These are phyloP conservation scores for Pseudonitzschia multiseries DNA, from an alignment of 108 stramenopile species.

Conservation along the genomic window DNA sequence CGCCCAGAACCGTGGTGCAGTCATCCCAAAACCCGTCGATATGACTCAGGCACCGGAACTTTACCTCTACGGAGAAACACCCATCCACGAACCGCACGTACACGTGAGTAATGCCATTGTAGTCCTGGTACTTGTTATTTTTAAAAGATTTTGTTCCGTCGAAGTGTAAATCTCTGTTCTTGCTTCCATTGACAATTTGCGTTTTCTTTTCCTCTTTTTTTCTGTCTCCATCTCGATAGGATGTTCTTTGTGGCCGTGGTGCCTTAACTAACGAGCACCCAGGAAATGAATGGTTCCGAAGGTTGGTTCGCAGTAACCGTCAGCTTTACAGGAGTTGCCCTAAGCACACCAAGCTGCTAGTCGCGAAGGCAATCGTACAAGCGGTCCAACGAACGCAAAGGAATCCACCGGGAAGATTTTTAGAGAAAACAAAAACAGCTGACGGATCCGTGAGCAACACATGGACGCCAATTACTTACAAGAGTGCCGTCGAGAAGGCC, in stretches of 20 bases:
- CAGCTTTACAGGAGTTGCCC: constrained; percentile 50
- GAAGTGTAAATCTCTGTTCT: not conserved
- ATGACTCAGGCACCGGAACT: constrained; percentile 5
- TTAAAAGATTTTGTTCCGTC: not conserved
- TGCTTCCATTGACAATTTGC: not conserved
- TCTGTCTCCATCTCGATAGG: constrained; percentile 12
- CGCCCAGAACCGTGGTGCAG: not conserved
- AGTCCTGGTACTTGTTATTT: not conserved
- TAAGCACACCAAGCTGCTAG: constrained; percentile 62
- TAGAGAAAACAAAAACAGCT: constrained; percentile 32
- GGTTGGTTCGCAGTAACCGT: constrained; percentile 49
- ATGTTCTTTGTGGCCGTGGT: constrained; percentile 69
- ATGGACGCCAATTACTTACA: constrained; percentile 61
- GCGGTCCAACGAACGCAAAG: constrained; percentile 44
- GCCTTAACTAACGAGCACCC: constrained; percentile 55
- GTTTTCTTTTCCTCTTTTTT: not conserved
- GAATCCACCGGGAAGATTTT: constrained; percentile 58
- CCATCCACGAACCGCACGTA: constrained; percentile 5
- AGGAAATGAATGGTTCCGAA: constrained; percentile 55
- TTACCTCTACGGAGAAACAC: constrained; percentile 10
- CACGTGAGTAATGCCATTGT: not conserved
- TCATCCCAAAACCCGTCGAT: not conserved
- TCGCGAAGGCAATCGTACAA: constrained; percentile 61
- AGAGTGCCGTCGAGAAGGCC: constrained; percentile 66
- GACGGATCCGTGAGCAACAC: constrained; percentile 15